Evolutionary conservation across 257 asterid genomes (phyloP).

Genomic region (Forsythia suspensa): DNA sequence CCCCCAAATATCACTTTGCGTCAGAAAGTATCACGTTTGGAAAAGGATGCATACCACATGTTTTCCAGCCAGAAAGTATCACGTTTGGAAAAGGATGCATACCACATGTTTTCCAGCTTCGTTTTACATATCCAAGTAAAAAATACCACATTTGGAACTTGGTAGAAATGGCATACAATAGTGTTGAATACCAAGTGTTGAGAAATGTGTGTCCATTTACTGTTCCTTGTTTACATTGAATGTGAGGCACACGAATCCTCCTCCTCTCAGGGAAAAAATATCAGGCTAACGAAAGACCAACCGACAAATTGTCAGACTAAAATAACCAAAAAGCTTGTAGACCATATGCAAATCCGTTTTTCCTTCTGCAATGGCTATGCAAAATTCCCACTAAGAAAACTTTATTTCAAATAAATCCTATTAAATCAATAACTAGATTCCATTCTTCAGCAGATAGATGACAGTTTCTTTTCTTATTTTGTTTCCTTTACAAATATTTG

Average conservation of each 20-base stretch:
- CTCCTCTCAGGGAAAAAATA: not conserved
- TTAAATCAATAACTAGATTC: conserved; percentile 6
- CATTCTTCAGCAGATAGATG: conserved; percentile 1
- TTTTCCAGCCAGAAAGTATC: not conserved
- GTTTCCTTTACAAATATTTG: no score
- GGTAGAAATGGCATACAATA: not conserved
- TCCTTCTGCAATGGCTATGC: not conserved
- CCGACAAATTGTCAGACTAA: not conserved
- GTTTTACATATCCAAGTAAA: not conserved
- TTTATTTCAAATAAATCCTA: not conserved
- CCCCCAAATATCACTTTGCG: not conserved
- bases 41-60: not conserved
- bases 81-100: not conserved
- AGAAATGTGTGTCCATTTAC: not conserved
- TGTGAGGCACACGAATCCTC: not conserved
- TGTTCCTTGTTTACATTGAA: not conserved
- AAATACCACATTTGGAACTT: not conserved
- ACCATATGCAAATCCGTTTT: not conserved
- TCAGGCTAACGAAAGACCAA: not conserved
- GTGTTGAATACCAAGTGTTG: not conserved
- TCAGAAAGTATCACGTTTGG: not conserved
- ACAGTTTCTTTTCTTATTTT: not conserved
- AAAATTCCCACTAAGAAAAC: not conserved
- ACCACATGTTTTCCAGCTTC: not conserved
- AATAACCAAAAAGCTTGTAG: not conserved